Evolutionary conservation across 1,139 yeast species (phyloP).

Genomic region (Yamadazyma friedrichii): DNA sequence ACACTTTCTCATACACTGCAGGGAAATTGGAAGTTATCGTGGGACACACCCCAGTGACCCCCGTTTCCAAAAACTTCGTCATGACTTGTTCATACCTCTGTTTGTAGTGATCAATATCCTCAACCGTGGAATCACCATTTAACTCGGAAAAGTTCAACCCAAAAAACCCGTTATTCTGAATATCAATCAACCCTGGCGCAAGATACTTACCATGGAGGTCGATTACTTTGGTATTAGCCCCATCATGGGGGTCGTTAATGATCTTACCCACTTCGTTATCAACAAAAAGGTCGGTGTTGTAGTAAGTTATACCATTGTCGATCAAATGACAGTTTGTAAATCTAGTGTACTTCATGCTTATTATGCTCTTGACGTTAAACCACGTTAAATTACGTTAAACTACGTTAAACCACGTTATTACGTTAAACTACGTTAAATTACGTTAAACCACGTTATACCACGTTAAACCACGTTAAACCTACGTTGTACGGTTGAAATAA

Average conservation of each 20-base stretch:
- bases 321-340: slow-evolving; percentile 55
- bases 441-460: too few relatives aligned
- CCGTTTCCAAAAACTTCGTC: slow-evolving; percentile 50
- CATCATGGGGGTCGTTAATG: slow-evolving; percentile 19
- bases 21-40: slow-evolving; percentile 59
- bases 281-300: slow-evolving; percentile 44
- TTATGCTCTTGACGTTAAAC: neutral
- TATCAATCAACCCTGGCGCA: slow-evolving; percentile 62
- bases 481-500: too few relatives aligned
- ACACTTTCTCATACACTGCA: slow-evolving; percentile 49
- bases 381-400: neutral
- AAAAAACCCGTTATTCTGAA: slow-evolving; percentile 61
- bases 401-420: too few relatives aligned
- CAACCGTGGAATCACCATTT: slow-evolving; percentile 31
- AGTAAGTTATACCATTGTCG: slow-evolving; percentile 46
- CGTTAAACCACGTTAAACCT: too few relatives aligned
- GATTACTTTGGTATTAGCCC: slow-evolving; percentile 25
- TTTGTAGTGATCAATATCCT: slow-evolving; percentile 32
- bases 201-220: slow-evolving; percentile 50
- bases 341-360: slow-evolving; percentile 14
- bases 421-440: too few relatives aligned
- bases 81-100: slow-evolving; percentile 43
- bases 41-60: slow-evolving; percentile 62
- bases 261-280: slow-evolving; percentile 47
- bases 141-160: slow-evolving; percentile 56